Conservation (phyloP, 2,329 filamentous ascomycete genomes). For the Mycogone perniciosa region DNA sequence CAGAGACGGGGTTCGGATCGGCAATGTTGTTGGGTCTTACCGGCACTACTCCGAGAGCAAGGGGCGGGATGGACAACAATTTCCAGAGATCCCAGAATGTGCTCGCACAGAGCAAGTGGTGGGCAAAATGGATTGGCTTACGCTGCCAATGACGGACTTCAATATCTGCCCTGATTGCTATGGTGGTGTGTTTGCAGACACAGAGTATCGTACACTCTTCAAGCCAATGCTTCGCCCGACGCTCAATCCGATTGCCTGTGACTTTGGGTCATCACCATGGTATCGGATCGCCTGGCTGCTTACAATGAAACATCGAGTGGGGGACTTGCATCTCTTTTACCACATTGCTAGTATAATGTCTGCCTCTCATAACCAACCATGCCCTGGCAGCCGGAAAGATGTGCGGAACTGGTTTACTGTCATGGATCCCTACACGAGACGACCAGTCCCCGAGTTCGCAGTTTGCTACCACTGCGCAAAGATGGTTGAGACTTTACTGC, state of each 20-base stretch:
- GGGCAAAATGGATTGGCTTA: conserved; percentile 74
- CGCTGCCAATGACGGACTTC: conserved; percentile 64
- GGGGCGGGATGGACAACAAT: conserved; percentile 13
- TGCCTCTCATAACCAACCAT: conserved; percentile 48
- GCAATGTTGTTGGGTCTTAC: conserved; percentile 41
- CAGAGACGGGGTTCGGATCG: conserved; percentile 27
- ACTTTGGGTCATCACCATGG: conserved; percentile 73
- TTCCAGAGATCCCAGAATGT: conserved; percentile 55
- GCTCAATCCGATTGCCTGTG: conserved; percentile 59
- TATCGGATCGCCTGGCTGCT: conserved; percentile 79
- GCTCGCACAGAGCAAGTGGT: conserved; percentile 56
- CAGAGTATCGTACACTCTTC: conserved; percentile 63
- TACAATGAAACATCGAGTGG: conserved; percentile 61
- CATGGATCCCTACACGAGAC: conserved; percentile 58
- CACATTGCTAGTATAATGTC: conserved; percentile 54
- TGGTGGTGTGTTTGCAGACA: conserved; percentile 59
- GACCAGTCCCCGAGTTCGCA: conserved; percentile 62
- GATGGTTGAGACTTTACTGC: conserved; percentile 66
- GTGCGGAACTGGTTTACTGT: conserved; percentile 70
- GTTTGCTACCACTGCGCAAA: conserved; percentile 70
- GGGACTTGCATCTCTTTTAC: conserved; percentile 63
- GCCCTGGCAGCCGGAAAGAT: conserved; percentile 48
- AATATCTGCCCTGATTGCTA: conserved; percentile 82
- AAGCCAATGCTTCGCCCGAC: conserved; percentile 49
- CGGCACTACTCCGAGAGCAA: conserved; percentile 46